Evolutionary conservation across 306 rosid species (phyloP), one percentile per base, ranked within the genome.

Genomic region (Cajanus cajan): DNA sequence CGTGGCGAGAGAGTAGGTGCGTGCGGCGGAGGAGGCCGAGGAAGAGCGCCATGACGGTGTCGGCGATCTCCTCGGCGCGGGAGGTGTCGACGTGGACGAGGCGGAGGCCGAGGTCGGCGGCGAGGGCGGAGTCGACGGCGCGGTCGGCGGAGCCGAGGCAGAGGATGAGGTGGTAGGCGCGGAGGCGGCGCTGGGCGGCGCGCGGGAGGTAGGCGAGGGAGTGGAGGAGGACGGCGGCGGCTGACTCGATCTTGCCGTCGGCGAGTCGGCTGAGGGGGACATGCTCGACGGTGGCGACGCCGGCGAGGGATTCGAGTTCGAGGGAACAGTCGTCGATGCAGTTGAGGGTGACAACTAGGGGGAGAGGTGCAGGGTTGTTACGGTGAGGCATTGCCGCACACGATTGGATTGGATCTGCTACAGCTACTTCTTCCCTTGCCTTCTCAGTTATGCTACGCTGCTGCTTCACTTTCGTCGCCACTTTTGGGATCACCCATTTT

Each of bases 131-230:
- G 15, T 96, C 99, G 13, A 89, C 96, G 18, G 97, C 37, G 74
- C 94, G 93, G 77, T 96, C 99, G 6, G 91, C 82, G 33, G 99
- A 96, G 74, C 99, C 99, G 15, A 96, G 99, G 85, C 98, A 96
- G 36, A 96, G 94, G 54, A 96, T 80, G 70, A 96, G 93, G 78
- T 96, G 99, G 73, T 85, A 88, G 36, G 99, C 88, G 11, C 97
- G 96, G 78, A 96, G 97, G 4, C 98, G 94, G 21, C 99, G 98
- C 82, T 96, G 99, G 58, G 98, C 99, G 14, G 99, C 98, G 61
- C 99, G 98, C 4, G 99, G 99, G 19, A 93, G 99, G 78, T 84
- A 96, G 0, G 96, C 90, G 66, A 96, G 98, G 62, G 99, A 96
- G 65, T 93, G 98, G 64, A 96, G 90, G 39, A 96, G 80, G 0